These are phyloP conservation scores for Mortierella sp. DNA, from an alignment of 371 early-diverging fungal genomes.

Conservation along the genomic window DNA sequence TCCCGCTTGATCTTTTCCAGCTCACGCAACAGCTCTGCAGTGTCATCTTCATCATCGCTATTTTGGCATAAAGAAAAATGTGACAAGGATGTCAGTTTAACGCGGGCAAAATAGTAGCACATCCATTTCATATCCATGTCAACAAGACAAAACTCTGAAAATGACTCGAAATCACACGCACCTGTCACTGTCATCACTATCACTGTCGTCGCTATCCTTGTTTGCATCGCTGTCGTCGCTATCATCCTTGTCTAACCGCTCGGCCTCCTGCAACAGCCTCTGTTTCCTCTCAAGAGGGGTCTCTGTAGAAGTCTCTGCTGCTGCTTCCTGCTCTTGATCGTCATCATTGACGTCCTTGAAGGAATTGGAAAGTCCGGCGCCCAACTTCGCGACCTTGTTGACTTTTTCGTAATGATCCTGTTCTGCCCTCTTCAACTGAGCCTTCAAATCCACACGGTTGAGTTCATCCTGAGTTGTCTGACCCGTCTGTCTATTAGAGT, in stretches of 20 bases:
- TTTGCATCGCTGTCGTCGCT: constrained; percentile 68
- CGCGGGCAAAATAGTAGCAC: neutral
- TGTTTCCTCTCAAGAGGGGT: constrained; percentile 61
- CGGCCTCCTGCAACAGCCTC: constrained; percentile 51
- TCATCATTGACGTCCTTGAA: constrained; percentile 51
- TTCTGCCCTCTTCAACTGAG: constrained; percentile 79
- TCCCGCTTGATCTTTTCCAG: constrained; percentile 96
- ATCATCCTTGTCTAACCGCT: constrained; percentile 75
- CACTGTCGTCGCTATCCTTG: constrained; percentile 36
- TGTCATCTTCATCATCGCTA: constrained; percentile 94
- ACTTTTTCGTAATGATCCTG: constrained; percentile 71
- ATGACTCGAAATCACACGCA: neutral
- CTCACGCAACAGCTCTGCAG: constrained; percentile 90
- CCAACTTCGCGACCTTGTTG: constrained; percentile 44
- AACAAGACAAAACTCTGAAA: neutral
- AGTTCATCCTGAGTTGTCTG: constrained; percentile 83
- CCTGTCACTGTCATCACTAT: constrained; percentile 49
- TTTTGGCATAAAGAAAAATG: constrained; percentile 52
- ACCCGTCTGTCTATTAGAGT: constrained; percentile 75
- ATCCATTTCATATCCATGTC: neutral
- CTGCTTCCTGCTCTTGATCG: constrained; percentile 35
- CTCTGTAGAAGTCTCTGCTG: constrained; percentile 28
- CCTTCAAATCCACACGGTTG: constrained; percentile 73
- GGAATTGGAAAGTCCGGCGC: constrained; percentile 34
- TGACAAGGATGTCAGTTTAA: constrained; percentile 9